Evolutionary conservation across 805 yeast genomes (phyloP), one percentile per base, ranked within the genome.

Genomic region (Zygosaccharomyces gambellarensis): DNA sequence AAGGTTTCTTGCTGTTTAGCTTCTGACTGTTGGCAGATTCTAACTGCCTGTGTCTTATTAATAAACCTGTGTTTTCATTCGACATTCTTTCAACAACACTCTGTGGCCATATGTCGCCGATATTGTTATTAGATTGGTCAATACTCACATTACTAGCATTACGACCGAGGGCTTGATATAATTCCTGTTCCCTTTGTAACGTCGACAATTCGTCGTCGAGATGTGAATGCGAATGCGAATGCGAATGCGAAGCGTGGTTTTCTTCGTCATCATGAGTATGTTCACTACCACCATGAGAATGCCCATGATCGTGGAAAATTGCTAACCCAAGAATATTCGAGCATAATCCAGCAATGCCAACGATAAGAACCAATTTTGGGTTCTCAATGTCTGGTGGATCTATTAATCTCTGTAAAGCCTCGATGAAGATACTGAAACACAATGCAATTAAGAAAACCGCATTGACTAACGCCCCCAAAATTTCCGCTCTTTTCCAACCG

Each of bases 401-500:
- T 45, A 92, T 73, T 55, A 92, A 80, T 63, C 99, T 79, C 70
- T 90, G 97, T 50, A 92, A 71, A 5, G 98, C 97, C 70, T 92
- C 99, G 53, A 94, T 82, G 58, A 87, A 79, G 56, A 92, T 94
- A 28, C 97, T 83, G 63, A 94, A 83, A 65, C 99, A 92, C 54
- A 92, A 76, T 0, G 98, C 98, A 56, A 94, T 74, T 56, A 92
- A 69, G 60, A 94, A 94, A 8, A 94, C 97, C 2, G 97, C 97
- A 64, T 92, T 92, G 57, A 92, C 80, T 51, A 92, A 76, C 7
- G 98, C 99, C 49, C 99, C 99, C 52, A 92, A 75, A 46, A 92
- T 90, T 69, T 92, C 99, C 4, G 98, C 98, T 58, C 99, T 78
- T 68, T 92, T 95, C 96, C 97, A 89, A 14, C 99, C 99, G 62